Evolutionary conservation across 139 green algal genomes (phyloP).

Genomic region (Diplosphaera chodatii): DNA sequence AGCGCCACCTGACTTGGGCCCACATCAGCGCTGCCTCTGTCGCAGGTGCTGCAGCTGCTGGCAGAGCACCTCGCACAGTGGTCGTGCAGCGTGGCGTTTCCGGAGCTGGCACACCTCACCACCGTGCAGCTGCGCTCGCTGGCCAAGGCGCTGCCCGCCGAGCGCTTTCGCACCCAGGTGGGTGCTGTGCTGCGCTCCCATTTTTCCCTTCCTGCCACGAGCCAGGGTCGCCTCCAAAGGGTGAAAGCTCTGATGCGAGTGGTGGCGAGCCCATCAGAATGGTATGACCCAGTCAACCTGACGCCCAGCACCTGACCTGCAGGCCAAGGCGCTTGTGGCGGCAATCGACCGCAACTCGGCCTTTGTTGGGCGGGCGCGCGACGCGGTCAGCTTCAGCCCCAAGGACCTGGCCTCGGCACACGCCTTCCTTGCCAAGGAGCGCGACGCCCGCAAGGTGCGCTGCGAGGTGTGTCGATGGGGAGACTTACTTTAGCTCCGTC

Average conservation of each 20-base stretch:
- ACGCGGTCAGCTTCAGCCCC: slow-evolving; percentile 66
- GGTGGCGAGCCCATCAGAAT: no score
- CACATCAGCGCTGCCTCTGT: no score
- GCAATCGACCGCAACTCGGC: slow-evolving; percentile 54
- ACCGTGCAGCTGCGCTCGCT: slow-evolving; percentile 68
- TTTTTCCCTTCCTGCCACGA: neutral
- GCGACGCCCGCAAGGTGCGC: slow-evolving; percentile 27
- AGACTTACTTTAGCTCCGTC: neutral
- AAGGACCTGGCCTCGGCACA: slow-evolving; percentile 54
- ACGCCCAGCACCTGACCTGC: slow-evolving; percentile 15
- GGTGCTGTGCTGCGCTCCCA: neutral
- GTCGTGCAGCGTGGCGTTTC: slow-evolving; percentile 73
- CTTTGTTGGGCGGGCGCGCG: slow-evolving; percentile 53
- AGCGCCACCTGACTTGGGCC: no score
- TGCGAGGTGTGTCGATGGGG: neutral
- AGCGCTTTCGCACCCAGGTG: slow-evolving; percentile 57
- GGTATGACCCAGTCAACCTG: no score
- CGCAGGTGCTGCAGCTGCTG: slow-evolving; percentile 71
- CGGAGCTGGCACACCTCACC: slow-evolving; percentile 77
- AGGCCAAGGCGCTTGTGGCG: slow-evolving; percentile 35
- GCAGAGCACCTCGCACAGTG: slow-evolving; percentile 74
- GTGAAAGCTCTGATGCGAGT: neutral
- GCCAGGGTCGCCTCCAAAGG: neutral
- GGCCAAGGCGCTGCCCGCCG: slow-evolving; percentile 62
- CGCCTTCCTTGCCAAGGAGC: slow-evolving; percentile 41